A percentile compares a stretch with the other conserved stretches of the same genome.
Evolutionary conservation across 2,329 filamentous ascomycete genomes (phyloP).

Genomic region (Ascochyta koolunga): DNA sequence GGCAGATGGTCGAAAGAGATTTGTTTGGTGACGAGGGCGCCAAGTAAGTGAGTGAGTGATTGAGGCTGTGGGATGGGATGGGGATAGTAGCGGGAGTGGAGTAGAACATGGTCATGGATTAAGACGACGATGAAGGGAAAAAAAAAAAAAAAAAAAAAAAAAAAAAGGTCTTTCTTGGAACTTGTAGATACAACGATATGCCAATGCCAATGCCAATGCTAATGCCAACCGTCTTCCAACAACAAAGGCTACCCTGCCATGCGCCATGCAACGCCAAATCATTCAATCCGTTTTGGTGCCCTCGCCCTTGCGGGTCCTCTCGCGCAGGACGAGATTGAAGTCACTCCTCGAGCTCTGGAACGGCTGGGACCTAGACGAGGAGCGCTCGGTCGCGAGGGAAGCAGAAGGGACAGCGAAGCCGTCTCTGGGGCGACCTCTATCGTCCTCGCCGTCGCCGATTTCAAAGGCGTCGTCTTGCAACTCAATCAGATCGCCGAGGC

Average conservation of each 20-base stretch:
- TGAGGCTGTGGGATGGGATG: too few species aligned
- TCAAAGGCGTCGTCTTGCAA: conserved; percentile 65
- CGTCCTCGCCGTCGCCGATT: conserved; percentile 42
- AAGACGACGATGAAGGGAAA: too few species aligned
- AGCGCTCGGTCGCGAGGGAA: conserved; percentile 10
- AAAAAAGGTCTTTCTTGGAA: too few species aligned
- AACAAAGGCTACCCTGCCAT: too few species aligned
- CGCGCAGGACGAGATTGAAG: conserved; percentile 38
- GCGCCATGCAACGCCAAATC: too few species aligned
- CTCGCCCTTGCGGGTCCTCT: conserved; percentile 32
- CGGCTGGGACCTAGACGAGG: conserved; percentile 24
- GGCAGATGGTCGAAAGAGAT: conserved; percentile 81
- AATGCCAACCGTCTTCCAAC: too few species aligned
- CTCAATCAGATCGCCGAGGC: conserved; percentile 72
- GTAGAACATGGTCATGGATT: too few species aligned
- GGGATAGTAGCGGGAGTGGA: too few species aligned
- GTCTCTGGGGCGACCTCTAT: conserved; percentile 27
- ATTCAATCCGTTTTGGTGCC: conserved; percentile 40
- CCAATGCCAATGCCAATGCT: too few species aligned
- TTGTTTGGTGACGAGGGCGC: conserved; percentile 56
- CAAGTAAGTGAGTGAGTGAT: too few species aligned
- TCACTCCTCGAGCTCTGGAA: conserved; percentile 42
- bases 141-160: too few species aligned
- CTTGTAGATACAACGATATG: too few species aligned
- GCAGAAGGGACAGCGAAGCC: conserved; percentile 12